These are phyloP conservation scores for Poteriospumella lacustris DNA, from an alignment of 108 stramenopile species.

Conservation along the genomic window DNA sequence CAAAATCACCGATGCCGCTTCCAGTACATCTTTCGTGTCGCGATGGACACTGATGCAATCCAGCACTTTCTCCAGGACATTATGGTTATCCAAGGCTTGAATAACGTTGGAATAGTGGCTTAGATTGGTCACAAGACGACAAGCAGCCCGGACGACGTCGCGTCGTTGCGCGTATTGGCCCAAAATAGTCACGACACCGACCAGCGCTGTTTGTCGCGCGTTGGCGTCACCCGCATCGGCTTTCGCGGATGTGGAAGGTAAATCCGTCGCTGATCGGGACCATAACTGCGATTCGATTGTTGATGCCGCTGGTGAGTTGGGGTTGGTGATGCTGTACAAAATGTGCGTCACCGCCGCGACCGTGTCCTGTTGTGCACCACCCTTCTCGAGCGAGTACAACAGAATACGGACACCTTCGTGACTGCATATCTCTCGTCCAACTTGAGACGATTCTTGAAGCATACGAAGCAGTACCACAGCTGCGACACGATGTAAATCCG, in stretches of 20 bases:
- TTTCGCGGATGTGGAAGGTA: background rate
- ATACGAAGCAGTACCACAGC: slow-evolving; percentile 54
- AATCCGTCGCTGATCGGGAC: background rate
- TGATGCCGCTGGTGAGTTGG: slow-evolving; percentile 22
- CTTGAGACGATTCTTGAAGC: slow-evolving; percentile 51
- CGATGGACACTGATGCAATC: slow-evolving; percentile 9
- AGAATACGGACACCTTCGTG: slow-evolving; percentile 47
- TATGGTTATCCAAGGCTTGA: slow-evolving; percentile 8
- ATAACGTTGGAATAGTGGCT: background rate
- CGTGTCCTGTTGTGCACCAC: slow-evolving; percentile 47
- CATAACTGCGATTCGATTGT: slow-evolving; percentile 26
- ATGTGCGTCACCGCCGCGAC: slow-evolving; percentile 54
- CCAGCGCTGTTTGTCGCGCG: slow-evolving; percentile 15
- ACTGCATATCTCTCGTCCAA: slow-evolving; percentile 44
- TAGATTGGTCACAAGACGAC: slow-evolving; percentile 22
- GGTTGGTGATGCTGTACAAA: slow-evolving; percentile 50
- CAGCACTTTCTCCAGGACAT: background rate
- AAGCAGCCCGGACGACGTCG: slow-evolving; percentile 18
- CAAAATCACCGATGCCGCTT: background rate
- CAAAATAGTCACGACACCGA: slow-evolving; percentile 9
- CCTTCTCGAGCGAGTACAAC: slow-evolving; percentile 43
- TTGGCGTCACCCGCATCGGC: background rate
- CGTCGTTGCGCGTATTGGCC: background rate
- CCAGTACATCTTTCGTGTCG: slow-evolving; percentile 22
- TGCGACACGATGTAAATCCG: slow-evolving; percentile 52